A percentile compares a stretch with the other conserved stretches of the same genome.
These are phyloP conservation scores for Penicillium cinerascens DNA, from an alignment of 495 filamentous ascomycete species.

Conservation along the genomic window DNA sequence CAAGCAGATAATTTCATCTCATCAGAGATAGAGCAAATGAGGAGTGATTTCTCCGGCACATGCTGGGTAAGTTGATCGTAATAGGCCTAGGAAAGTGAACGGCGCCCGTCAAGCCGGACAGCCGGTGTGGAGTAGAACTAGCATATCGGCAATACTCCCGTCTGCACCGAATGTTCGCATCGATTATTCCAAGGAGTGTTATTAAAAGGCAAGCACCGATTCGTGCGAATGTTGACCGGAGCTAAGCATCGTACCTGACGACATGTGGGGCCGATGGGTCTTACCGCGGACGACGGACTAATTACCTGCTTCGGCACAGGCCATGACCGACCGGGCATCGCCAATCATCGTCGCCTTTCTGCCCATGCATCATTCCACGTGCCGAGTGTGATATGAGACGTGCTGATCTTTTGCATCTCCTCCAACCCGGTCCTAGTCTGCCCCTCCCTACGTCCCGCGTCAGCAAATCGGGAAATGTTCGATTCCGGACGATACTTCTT, in stretches of 20 bases:
- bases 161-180: not conserved
- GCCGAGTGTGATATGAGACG: not conserved
- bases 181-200: not conserved
- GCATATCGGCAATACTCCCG: not conserved
- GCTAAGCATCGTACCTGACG: not conserved
- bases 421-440: too few species aligned
- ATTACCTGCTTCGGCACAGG: not conserved
- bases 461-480: not conserved
- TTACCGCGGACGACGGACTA: not conserved
- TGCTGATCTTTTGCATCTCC: not conserved
- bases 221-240: not conserved
- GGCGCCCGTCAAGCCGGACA: constrained; percentile 1
- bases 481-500: too few species aligned
- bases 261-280: not conserved
- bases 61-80: not conserved
- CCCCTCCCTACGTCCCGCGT: not conserved
- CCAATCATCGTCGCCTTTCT: not conserved
- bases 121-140: not conserved
- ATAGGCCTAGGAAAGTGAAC: constrained; percentile 2
- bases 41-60: constrained; percentile 1
- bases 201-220: not conserved
- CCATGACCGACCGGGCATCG: not conserved
- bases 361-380: constrained; percentile 10
- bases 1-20: not conserved
- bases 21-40: constrained; percentile 1